These are phyloP conservation scores for Mortierella sp. DNA, from an alignment of 371 early-diverging fungal genomes.

Conservation along the genomic window DNA sequence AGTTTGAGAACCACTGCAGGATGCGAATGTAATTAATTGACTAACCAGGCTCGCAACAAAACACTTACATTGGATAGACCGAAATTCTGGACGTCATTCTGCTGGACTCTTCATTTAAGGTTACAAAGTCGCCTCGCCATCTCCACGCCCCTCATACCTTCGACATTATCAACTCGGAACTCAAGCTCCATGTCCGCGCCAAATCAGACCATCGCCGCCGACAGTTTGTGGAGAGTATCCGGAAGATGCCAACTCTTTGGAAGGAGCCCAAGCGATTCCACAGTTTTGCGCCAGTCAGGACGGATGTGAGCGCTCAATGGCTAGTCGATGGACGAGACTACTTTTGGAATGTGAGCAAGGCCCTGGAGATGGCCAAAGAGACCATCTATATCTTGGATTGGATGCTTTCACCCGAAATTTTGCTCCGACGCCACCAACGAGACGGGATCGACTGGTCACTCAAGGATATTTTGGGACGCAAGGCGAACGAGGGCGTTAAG, in stretches of 20 bases:
- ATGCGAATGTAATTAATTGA: background rate
- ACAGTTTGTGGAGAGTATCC: slow-evolving; percentile 56
- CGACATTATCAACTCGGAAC: slow-evolving; percentile 52
- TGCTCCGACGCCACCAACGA: slow-evolving; percentile 56
- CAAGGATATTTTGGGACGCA: slow-evolving; percentile 54
- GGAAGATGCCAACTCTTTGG: slow-evolving; percentile 57
- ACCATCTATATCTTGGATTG: slow-evolving; percentile 93
- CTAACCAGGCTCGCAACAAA: background rate
- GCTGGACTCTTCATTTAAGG: slow-evolving; percentile 53
- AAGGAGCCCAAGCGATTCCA: slow-evolving; percentile 68
- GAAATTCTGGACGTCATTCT: slow-evolving; percentile 58
- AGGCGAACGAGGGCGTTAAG: slow-evolving; percentile 91
- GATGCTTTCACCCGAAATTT: slow-evolving; percentile 91
- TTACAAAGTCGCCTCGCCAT: slow-evolving; percentile 47
- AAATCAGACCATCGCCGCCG: slow-evolving; percentile 54
- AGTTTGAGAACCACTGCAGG: background rate
- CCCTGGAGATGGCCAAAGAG: slow-evolving; percentile 83
- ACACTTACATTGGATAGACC: slow-evolving; percentile 26
- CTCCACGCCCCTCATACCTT: slow-evolving; percentile 55
- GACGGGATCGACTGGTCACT: slow-evolving; percentile 46
- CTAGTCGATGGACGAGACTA: slow-evolving; percentile 91
- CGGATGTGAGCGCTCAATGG: slow-evolving; percentile 75
- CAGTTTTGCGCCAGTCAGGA: slow-evolving; percentile 89
- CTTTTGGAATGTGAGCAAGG: slow-evolving; percentile 84
- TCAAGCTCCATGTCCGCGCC: slow-evolving; percentile 54